Conservation (phyloP, 2,329 filamentous ascomycete species). For the Nothopassalora personata region DNA sequence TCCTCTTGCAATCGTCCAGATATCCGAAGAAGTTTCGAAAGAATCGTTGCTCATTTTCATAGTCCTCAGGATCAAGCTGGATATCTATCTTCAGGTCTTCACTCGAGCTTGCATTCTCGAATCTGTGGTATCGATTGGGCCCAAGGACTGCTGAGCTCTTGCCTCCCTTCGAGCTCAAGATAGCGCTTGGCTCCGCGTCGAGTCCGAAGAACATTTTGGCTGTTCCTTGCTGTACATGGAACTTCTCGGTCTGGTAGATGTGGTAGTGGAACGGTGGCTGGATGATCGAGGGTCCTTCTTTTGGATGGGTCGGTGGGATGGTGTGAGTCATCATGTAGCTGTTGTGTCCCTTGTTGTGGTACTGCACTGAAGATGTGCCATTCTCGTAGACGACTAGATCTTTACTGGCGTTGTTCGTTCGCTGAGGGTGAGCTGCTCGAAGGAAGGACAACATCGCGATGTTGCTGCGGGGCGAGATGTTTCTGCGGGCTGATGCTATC, state of each 20-base stretch:
- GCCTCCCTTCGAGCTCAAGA: slow-evolving; percentile 10
- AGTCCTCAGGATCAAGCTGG: slow-evolving; percentile 19
- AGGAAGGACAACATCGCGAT: slow-evolving; percentile 16
- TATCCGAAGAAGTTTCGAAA: slow-evolving; percentile 23
- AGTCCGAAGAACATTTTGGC: slow-evolving; percentile 20
- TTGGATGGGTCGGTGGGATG: slow-evolving; percentile 15
- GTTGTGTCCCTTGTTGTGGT: slow-evolving; percentile 15
- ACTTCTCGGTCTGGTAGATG: slow-evolving; percentile 22
- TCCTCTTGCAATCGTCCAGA: slow-evolving; percentile 19
- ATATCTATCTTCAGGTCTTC: slow-evolving; percentile 18
- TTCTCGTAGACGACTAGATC: slow-evolving; percentile 19
- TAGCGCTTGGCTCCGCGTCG: slow-evolving; percentile 8
- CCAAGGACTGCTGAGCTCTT: slow-evolving; percentile 11
- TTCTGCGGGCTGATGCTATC: background rate
- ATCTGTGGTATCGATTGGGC: slow-evolving; percentile 19
- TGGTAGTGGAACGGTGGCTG: slow-evolving; percentile 23
- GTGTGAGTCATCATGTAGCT: slow-evolving; percentile 22
- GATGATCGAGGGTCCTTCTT: slow-evolving; percentile 18
- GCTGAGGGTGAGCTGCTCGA: slow-evolving; percentile 15
- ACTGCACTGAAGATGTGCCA: slow-evolving; percentile 20
- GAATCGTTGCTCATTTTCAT: slow-evolving; percentile 21
- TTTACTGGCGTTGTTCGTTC: slow-evolving; percentile 16
- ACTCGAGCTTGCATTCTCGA: slow-evolving; percentile 18
- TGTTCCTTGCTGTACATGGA: slow-evolving; percentile 16
- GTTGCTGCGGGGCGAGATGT: background rate